A percentile compares a stretch with the other conserved stretches of the same genome.
These are phyloP conservation scores for Cladosporium sp. DNA, from an alignment of 2,329 filamentous ascomycete species.

Conservation along the genomic window DNA sequence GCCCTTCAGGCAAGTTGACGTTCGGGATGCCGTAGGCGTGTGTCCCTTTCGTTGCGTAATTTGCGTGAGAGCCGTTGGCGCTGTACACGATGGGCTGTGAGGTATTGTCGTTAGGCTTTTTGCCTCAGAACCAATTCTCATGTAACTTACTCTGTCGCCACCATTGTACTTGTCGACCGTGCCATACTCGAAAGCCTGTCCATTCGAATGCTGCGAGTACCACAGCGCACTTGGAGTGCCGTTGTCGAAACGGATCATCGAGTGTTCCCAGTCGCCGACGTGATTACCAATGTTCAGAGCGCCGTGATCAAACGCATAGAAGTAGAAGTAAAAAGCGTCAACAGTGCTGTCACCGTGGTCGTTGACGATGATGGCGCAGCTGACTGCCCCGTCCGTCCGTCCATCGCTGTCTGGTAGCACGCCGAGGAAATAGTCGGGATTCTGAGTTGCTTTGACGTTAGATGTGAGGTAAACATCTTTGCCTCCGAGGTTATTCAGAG, in stretches of 20 bases:
- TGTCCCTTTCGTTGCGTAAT: constrained; percentile 56
- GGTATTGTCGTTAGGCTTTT: background rate
- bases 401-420: constrained; percentile 50
- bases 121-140: too few relatives aligned
- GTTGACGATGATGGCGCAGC: constrained; percentile 53
- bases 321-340: constrained; percentile 63
- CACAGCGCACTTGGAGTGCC: constrained; percentile 54
- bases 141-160: constrained; percentile 36
- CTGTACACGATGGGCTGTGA: constrained; percentile 54
- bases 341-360: constrained; percentile 51
- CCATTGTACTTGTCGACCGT: constrained; percentile 48
- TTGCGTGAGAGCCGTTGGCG: constrained; percentile 60
- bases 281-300: constrained; percentile 49
- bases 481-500: constrained; percentile 35
- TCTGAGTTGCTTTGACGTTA: constrained; percentile 26
- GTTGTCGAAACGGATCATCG: constrained; percentile 61
- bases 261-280: constrained; percentile 61
- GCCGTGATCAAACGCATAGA: constrained; percentile 56
- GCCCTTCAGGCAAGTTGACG: constrained; percentile 51
- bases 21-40: constrained; percentile 63
- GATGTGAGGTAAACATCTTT: constrained; percentile 42
- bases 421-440: constrained; percentile 47
- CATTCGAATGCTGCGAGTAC: constrained; percentile 60
- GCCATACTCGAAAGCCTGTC: constrained; percentile 59
- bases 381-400: constrained; percentile 47